Conservation (phyloP, 2,329 filamentous ascomycete genomes). For the Monosporascus ibericus region DNA sequence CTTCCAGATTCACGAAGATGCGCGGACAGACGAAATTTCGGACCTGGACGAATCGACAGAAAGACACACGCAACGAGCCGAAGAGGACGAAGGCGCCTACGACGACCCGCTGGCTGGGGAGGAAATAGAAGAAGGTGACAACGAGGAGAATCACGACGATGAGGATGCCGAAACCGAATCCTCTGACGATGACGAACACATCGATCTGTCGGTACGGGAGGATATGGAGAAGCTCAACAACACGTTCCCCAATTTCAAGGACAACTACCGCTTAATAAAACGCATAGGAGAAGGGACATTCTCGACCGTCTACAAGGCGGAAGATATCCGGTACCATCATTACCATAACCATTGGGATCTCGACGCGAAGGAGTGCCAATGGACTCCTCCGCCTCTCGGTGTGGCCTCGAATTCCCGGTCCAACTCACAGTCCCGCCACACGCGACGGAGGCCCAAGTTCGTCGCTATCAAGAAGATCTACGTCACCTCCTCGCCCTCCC, state of each 20-base stretch:
- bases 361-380: constrained; percentile 57
- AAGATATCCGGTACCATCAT: constrained; percentile 78
- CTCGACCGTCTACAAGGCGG: constrained; percentile 97
- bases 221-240: constrained; percentile 84
- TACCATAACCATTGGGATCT: constrained; percentile 87
- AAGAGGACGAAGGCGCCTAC: constrained; percentile 25
- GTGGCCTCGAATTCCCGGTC: constrained; percentile 36
- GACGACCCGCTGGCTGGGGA: constrained; percentile 27
- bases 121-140: constrained; percentile 28
- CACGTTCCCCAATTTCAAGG: constrained; percentile 76
- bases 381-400: constrained; percentile 63
- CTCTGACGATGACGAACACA: constrained; percentile 54
- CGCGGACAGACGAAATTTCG: constrained; percentile 18
- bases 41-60: constrained; percentile 22
- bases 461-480: constrained; percentile 99
- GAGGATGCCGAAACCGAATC: constrained; percentile 39
- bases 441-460: constrained; percentile 58
- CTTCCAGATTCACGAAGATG: constrained; percentile 32
- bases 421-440: constrained; percentile 27
- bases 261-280: constrained; percentile 86
- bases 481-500: constrained; percentile 87
- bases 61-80: constrained; percentile 20
- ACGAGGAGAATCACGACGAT: constrained; percentile 32
- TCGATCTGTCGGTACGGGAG: constrained; percentile 65
- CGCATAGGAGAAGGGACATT: constrained; percentile 98